Percentiles rank a stretch among this genome's conserved stretches.
Conservation (phyloP, 495 filamentous ascomycete species). For the Penicillium simplicissimum region DNA sequence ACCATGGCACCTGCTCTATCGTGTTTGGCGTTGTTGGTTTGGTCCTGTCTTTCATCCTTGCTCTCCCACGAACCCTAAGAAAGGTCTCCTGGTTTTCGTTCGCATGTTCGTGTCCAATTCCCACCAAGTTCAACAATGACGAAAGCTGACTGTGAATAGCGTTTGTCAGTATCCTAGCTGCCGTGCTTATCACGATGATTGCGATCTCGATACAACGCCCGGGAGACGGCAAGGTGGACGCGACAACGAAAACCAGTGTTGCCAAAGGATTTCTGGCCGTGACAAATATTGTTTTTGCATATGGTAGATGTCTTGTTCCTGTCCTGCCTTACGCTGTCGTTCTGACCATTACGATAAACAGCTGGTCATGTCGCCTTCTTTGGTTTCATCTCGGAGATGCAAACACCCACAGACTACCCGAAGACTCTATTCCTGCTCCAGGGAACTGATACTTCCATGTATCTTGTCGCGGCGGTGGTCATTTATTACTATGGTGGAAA, state of each 20-base stretch:
- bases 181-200: slow-evolving; percentile 69
- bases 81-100: slow-evolving; percentile 59
- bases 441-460: slow-evolving; percentile 57
- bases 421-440: slow-evolving; percentile 61
- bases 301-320: slow-evolving; percentile 16
- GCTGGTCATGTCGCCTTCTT: slow-evolving; percentile 59
- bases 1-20: slow-evolving; percentile 63
- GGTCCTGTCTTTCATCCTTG: slow-evolving; percentile 57
- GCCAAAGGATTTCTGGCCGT: slow-evolving; percentile 20
- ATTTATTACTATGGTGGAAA: slow-evolving; percentile 66
- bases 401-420: slow-evolving; percentile 56
- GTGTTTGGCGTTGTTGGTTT: slow-evolving; percentile 62
- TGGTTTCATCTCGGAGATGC: slow-evolving; percentile 68
- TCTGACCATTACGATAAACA: slow-evolving; percentile 25
- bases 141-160: slow-evolving; percentile 12
- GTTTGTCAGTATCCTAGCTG: slow-evolving; percentile 61
- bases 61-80: slow-evolving; percentile 61
- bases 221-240: slow-evolving; percentile 9
- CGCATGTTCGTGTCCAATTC: slow-evolving; percentile 28
- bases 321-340: neutral
- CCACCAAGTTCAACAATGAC: neutral
- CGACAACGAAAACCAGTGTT: slow-evolving; percentile 18
- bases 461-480: slow-evolving; percentile 36
- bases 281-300: slow-evolving; percentile 33
- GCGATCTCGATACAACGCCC: slow-evolving; percentile 49